Percentiles rank a stretch among this genome's conserved stretches.
Evolutionary conservation across 768 basidiomycete genomes (phyloP).

Genomic region (Auricularia auricula-judae): DNA sequence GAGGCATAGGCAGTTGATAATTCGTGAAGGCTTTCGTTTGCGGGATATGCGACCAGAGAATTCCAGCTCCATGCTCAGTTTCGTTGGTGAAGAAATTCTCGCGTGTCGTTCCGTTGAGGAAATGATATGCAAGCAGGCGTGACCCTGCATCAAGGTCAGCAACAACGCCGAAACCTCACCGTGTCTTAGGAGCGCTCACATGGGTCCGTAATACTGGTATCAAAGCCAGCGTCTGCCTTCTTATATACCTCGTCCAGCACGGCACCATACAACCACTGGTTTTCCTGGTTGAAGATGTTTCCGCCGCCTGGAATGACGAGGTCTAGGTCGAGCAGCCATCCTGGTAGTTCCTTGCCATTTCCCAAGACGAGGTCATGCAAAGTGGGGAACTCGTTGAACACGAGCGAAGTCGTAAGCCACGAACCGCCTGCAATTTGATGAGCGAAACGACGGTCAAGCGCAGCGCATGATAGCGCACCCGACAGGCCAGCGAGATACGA

Average conservation of each 20-base stretch:
- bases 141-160: slow-evolving; percentile 16
- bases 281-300: slow-evolving; percentile 32
- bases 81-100: slow-evolving; percentile 49
- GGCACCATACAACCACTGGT: slow-evolving; percentile 44
- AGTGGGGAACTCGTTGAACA: slow-evolving; percentile 52
- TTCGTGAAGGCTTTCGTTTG: slow-evolving; percentile 39
- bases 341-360: slow-evolving; percentile 27
- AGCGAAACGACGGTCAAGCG: neutral
- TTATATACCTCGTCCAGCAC: slow-evolving; percentile 44
- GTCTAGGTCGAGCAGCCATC: slow-evolving; percentile 48
- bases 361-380: slow-evolving; percentile 51
- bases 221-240: slow-evolving; percentile 42
- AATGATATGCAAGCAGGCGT: slow-evolving; percentile 61
- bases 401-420: slow-evolving; percentile 54
- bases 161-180: too few relatives aligned
- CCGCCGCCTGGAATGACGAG: slow-evolving; percentile 44
- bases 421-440: slow-evolving; percentile 38
- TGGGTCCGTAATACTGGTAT: slow-evolving; percentile 54
- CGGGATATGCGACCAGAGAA: slow-evolving; percentile 52
- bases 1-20: slow-evolving; percentile 50
- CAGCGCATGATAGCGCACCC: slow-evolving; percentile 25
- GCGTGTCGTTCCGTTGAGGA: slow-evolving; percentile 52
- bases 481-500: slow-evolving; percentile 60
- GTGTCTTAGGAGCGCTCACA: slow-evolving; percentile 20
- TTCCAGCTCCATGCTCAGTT: slow-evolving; percentile 58